phyloP scores from a whole-genome alignment of 1,139 yeast genomes.

The Pichia sp. region DNA sequence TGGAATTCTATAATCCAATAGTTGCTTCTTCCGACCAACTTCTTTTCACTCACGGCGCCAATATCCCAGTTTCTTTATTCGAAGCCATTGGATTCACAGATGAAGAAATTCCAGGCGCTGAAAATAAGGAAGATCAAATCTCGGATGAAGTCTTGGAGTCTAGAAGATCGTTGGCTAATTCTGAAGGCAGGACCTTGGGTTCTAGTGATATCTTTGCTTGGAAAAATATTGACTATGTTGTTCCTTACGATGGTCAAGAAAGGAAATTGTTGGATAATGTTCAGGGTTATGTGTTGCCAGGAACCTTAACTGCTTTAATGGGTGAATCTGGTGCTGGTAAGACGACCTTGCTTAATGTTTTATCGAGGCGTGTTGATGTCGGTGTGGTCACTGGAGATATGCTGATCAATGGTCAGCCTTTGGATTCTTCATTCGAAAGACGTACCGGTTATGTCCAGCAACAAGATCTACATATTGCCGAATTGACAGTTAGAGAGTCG shows the following conservation, averaged over 20 bases:
- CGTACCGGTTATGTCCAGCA: constrained; percentile 56
- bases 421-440: constrained; percentile 42
- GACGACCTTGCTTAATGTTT: constrained; percentile 54
- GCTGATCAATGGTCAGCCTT: constrained; percentile 45
- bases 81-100: constrained; percentile 7
- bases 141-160: constrained; percentile 17
- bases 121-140: constrained; percentile 41
- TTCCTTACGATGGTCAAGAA: constrained; percentile 38
- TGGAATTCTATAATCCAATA: constrained; percentile 32
- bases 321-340: constrained; percentile 74
- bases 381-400: constrained; percentile 52
- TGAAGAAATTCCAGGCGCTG: neutral
- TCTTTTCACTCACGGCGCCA: constrained; percentile 22
- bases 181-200: constrained; percentile 22
- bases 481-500: constrained; percentile 50
- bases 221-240: constrained; percentile 37
- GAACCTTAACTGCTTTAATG: constrained; percentile 56
- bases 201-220: constrained; percentile 40
- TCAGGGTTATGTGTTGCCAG: constrained; percentile 55
- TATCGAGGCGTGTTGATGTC: constrained; percentile 48
- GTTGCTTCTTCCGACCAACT: constrained; percentile 24
- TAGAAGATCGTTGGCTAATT: constrained; percentile 10
- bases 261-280: constrained; percentile 45
- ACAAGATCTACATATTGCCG: constrained; percentile 50
- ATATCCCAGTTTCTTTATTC: constrained; percentile 8